A percentile compares a stretch with the other conserved stretches of the same genome.
phyloP scores from a whole-genome alignment of 1,284 basidiomycete species.

The Porogramme epimiltina region DNA sequence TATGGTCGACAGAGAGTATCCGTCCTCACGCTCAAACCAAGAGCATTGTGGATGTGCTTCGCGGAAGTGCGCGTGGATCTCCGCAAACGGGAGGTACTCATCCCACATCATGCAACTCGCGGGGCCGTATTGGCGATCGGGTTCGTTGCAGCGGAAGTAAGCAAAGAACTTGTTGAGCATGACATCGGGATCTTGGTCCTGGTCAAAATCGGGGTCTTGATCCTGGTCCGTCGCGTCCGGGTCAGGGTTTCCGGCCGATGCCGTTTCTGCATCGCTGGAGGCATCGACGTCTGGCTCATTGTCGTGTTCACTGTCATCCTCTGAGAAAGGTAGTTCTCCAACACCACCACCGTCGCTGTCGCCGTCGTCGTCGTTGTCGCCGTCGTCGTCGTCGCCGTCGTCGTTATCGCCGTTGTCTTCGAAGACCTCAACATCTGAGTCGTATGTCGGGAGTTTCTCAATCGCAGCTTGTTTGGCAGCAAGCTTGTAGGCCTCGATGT shows the following conservation, averaged over 20 bases:
- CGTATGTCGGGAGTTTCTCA: background rate
- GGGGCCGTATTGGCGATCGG: background rate
- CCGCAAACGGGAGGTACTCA: background rate
- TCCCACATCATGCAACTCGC: background rate
- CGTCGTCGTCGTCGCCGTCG: background rate
- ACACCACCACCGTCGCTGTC: no score
- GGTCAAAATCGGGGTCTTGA: no score
- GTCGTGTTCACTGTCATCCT: no score
- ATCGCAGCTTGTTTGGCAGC: background rate
- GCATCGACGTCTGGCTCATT: no score
- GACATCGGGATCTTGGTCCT: background rate
- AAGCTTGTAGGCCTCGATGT: background rate
- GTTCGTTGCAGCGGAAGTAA: background rate
- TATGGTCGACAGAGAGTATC: background rate
- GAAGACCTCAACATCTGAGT: background rate
- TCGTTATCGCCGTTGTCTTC: background rate
- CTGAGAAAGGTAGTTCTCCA: no score
- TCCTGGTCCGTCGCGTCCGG: no score
- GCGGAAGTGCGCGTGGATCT: background rate
- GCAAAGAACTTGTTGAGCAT: background rate
- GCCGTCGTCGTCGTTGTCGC: no score
- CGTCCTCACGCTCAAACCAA: background rate
- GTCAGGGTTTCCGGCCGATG: no score
- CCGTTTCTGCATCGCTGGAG: no score
- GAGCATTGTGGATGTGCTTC: background rate